Evolutionary conservation across 192 early-diverging fungal genomes (phyloP).

Genomic region (Backusella psychrophila): DNA sequence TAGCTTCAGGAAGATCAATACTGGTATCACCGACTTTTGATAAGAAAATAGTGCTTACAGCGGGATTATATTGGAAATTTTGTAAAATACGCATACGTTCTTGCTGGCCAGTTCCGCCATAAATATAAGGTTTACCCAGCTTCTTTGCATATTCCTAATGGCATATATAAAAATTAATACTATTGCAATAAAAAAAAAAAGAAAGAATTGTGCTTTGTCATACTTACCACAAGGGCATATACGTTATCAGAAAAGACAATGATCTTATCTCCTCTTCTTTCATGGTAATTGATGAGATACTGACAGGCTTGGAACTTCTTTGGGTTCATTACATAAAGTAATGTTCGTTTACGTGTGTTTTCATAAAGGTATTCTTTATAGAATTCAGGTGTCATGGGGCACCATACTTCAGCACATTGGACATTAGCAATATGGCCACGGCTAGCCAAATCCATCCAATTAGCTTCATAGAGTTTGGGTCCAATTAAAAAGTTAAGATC

Average conservation of each 20-base stretch:
- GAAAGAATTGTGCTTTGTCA: background rate
- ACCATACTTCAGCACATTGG: constrained; percentile 99
- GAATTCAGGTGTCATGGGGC: constrained; percentile 95
- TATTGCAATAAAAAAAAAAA: constrained; percentile 1
- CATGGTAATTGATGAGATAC: constrained; percentile 93
- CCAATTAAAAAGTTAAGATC: constrained; percentile 98
- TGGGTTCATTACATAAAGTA: constrained; percentile 96
- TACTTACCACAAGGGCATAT: constrained; percentile 77
- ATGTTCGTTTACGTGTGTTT: constrained; percentile 74
- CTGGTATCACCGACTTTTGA: constrained; percentile 98
- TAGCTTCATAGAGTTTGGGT: constrained; percentile 99
- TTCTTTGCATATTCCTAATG: constrained; percentile 71
- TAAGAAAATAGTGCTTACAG: constrained; percentile 85
- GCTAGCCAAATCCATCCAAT: constrained; percentile 99
- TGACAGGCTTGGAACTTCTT: constrained; percentile 98
- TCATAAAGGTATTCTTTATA: constrained; percentile 91
- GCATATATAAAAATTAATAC: background rate
- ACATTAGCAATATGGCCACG: constrained; percentile 98
- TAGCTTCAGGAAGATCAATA: constrained; percentile 97
- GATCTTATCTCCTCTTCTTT: constrained; percentile 92
- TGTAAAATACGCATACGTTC: constrained; percentile 91
- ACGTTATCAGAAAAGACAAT: constrained; percentile 99
- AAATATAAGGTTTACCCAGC: constrained; percentile 83
- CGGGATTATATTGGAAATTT: constrained; percentile 93
- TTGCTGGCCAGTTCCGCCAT: constrained; percentile 84